phyloP scores from a whole-genome alignment of 139 green algal species.

The Diplosphaera chodatii region DNA sequence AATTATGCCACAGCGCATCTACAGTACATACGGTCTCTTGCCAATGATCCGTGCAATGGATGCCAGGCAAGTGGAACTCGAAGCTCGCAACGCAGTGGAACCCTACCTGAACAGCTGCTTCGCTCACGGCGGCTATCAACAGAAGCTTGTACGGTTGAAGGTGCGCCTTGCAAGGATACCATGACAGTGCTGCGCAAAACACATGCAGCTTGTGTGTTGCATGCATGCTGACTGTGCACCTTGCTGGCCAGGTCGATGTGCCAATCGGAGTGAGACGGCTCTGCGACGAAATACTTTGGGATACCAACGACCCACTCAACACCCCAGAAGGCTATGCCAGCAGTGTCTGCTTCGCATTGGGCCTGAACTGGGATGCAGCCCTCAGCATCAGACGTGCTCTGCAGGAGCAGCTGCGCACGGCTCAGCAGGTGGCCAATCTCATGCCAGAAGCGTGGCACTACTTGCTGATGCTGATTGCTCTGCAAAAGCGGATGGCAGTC shows the following conservation, averaged over 20 bases:
- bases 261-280: not conserved
- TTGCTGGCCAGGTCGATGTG: not conserved
- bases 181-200: no score
- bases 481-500: no score
- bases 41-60: not conserved
- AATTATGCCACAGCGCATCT: no score
- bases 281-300: not conserved
- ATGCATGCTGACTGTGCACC: no score
- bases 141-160: not conserved
- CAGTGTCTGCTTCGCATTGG: not conserved
- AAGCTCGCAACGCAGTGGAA: not conserved
- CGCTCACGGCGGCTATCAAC: not conserved
- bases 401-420: not conserved
- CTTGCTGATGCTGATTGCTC: no score
- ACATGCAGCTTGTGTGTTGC: no score
- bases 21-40: no score
- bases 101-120: not conserved
- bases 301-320: not conserved
- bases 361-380: not conserved
- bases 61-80: not conserved
- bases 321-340: not conserved
- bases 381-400: not conserved
- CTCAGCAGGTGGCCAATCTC: not conserved
- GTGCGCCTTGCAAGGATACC: not conserved
- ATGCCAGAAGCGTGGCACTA: no score